Evolutionary conservation across 2,329 filamentous ascomycete species (phyloP).

Genomic region (Didymella segeticola): DNA sequence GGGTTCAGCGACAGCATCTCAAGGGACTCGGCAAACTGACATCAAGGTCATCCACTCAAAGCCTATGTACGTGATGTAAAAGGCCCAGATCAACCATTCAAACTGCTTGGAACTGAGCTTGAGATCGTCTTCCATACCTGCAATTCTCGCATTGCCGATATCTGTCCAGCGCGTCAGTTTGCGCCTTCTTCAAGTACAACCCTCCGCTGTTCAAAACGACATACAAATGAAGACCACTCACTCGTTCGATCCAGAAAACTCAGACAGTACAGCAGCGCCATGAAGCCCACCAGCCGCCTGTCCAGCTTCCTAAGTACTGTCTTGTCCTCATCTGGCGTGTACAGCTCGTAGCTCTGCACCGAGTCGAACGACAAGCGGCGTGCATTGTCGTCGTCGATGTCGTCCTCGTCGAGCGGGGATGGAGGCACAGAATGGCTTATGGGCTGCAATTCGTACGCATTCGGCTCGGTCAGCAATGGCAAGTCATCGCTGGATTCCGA

Average conservation of each 20-base stretch:
- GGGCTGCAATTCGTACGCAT: slow-evolving; percentile 36
- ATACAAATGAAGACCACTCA: slow-evolving; percentile 48
- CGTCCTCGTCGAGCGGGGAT: slow-evolving; percentile 30
- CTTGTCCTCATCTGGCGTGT: slow-evolving; percentile 73
- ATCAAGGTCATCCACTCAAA: slow-evolving; percentile 73
- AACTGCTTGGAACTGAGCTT: slow-evolving; percentile 63
- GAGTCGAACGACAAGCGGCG: slow-evolving; percentile 35
- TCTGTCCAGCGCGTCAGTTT: slow-evolving; percentile 47
- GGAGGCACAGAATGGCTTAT: slow-evolving; percentile 23
- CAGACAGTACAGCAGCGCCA: slow-evolving; percentile 82
- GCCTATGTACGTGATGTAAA: slow-evolving; percentile 68
- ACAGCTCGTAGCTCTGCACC: slow-evolving; percentile 58
- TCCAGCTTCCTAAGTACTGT: slow-evolving; percentile 78
- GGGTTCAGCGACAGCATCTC: background rate
- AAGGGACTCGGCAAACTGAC: slow-evolving; percentile 37
- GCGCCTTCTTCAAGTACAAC: background rate
- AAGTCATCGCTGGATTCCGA: slow-evolving; percentile 21
- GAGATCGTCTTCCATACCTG: slow-evolving; percentile 63
- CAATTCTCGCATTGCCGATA: slow-evolving; percentile 69
- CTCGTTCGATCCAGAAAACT: slow-evolving; percentile 87
- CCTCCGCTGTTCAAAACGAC: background rate
- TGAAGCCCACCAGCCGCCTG: slow-evolving; percentile 76
- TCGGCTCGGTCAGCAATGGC: slow-evolving; percentile 18
- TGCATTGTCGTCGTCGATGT: slow-evolving; percentile 22
- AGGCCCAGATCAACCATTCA: slow-evolving; percentile 67